Evolutionary conservation across 306 rosid species (phyloP), one percentile per base, ranked within the genome.

Genomic region (Calophaca sinica): DNA sequence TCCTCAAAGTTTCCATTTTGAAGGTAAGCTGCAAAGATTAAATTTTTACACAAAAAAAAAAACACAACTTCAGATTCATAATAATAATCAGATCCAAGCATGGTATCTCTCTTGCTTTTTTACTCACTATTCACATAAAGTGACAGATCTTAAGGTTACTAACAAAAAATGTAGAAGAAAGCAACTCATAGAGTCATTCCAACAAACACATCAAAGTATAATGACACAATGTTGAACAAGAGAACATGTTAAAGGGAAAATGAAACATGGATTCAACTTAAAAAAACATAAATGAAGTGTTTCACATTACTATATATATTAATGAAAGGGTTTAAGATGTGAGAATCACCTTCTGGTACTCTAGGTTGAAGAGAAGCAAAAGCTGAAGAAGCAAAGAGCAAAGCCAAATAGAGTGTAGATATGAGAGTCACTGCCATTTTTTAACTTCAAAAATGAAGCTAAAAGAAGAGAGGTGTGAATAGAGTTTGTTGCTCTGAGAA

Each of bases 1-100:
- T 79, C 89, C 76, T 94, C 99, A 67, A 94, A 94, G 87, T 94
- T 94, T 3, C 99, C 99, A 82, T 94, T 92, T 65, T 72, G 57
- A 6, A 94, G 87, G 60, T 86, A 90, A 59, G 88, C 96, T 94
- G 88, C 68, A 9, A 44, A 35, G 9, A 50, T 4, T 0, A 15
- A 41, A 62, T 8, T 0, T 4, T 9, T 9, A 14, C 68, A 20
- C 26, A 33, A 33, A 33, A 33, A 0, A 63, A 8, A 15, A 9
- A 41, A 39, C 5, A 39, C 12, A 42, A 20, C 6, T 54, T 26
- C 8, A 54, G 61, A 20, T 20, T 53, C 12, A 3, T 5, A 2
- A 11, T 32, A 60, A 61, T 20, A 63, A 66, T 15, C 66, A 80
- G 70, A 68, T 81, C 54, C 26, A 50, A 53, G 45, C 64, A 44